These are phyloP conservation scores for Solanum ossicruentum DNA, from an alignment of 257 asterid genomes.

Conservation along the genomic window DNA sequence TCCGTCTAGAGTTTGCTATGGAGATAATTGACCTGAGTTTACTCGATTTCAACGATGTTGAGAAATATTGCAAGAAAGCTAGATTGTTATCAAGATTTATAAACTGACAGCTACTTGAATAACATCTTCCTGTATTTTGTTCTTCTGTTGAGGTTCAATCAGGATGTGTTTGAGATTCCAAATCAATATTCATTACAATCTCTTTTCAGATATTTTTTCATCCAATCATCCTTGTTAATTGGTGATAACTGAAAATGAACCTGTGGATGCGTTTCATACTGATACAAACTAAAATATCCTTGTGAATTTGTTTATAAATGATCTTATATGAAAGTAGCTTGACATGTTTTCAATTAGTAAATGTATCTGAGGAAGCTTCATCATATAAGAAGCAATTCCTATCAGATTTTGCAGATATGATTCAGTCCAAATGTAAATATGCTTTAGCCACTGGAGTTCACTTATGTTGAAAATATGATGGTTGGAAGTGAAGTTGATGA, in stretches of 20 bases:
- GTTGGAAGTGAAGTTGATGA: neutral
- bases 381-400: slow-evolving; percentile 8
- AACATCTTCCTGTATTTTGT: neutral
- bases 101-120: neutral
- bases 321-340: neutral
- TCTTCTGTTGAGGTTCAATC: neutral
- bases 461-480: neutral
- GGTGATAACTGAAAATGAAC: neutral
- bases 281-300: neutral
- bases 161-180: neutral
- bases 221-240: neutral
- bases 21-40: neutral
- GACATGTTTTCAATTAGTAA: neutral
- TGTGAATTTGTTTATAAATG: neutral
- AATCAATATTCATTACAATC: neutral
- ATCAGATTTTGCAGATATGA: slow-evolving; percentile 47
- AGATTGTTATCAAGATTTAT: neutral
- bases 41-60: neutral
- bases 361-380: too few relatives aligned
- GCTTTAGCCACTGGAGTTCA: neutral
- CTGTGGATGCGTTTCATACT: neutral
- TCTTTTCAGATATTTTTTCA: neutral
- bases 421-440: slow-evolving; percentile 53
- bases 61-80: slow-evolving; percentile 4
- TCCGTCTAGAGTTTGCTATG: neutral